Conservation (phyloP, 805 yeast species). For the Candida taoyuanica region DNA sequence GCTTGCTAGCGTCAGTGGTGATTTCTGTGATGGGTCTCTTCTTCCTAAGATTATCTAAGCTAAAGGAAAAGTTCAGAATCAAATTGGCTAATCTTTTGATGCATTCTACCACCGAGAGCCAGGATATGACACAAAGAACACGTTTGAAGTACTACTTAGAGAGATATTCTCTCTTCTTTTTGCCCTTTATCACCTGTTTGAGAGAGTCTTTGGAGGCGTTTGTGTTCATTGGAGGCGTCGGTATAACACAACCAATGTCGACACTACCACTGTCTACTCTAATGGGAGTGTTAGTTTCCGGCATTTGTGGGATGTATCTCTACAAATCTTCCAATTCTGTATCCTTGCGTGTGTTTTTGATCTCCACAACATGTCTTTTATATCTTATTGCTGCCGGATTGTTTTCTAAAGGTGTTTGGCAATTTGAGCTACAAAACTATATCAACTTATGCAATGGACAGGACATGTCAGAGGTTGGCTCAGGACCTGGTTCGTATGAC, state of each 20-base stretch:
- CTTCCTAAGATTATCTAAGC: constrained; percentile 70
- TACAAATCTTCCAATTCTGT: constrained; percentile 77
- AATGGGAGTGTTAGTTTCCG: constrained; percentile 55
- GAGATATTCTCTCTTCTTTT: constrained; percentile 64
- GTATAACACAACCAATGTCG: constrained; percentile 61
- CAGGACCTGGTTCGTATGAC: constrained; percentile 92
- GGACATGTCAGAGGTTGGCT: constrained; percentile 84
- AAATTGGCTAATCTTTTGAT: constrained; percentile 45
- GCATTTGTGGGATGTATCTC: constrained; percentile 57
- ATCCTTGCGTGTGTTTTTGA: constrained; percentile 69
- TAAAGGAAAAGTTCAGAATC: constrained; percentile 77
- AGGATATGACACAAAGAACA: constrained; percentile 17
- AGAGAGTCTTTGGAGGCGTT: constrained; percentile 92
- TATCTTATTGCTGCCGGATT: constrained; percentile 86
- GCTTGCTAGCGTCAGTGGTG: constrained; percentile 69
- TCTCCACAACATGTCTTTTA: constrained; percentile 71
- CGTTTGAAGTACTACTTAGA: constrained; percentile 38
- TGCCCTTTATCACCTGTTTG: constrained; percentile 81
- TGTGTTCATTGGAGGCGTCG: constrained; percentile 86
- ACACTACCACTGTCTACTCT: constrained; percentile 63
- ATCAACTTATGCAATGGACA: constrained; percentile 72
- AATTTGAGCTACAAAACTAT: constrained; percentile 72
- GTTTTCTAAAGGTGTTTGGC: constrained; percentile 87
- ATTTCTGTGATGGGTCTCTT: constrained; percentile 87
- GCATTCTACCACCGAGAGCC: constrained; percentile 26